Conservation (phyloP, 1,284 basidiomycete species). For the Microbotryum saponariae region DNA sequence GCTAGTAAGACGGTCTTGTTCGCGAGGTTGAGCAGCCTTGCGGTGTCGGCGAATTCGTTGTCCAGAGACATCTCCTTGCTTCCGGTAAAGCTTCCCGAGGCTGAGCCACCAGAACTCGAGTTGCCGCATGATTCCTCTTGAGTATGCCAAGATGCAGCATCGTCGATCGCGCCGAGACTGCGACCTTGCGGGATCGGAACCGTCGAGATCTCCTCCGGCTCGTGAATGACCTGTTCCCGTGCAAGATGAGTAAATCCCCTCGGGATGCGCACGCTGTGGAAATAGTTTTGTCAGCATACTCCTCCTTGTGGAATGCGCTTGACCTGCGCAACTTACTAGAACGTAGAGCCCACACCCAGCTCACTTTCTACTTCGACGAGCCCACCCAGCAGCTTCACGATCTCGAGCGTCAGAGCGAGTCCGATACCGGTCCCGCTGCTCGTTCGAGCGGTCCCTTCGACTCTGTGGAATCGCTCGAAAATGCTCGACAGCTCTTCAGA, state of each 20-base stretch:
- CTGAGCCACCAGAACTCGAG: neutral
- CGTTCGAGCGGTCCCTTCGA: constrained; percentile 38
- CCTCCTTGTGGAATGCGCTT: no score
- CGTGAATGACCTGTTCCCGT: constrained; percentile 22
- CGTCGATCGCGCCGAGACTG: constrained; percentile 26
- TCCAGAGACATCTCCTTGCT: neutral
- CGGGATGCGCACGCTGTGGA: constrained; percentile 18
- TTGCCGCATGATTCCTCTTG: neutral
- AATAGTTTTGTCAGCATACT: neutral
- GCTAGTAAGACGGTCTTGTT: constrained; percentile 23
- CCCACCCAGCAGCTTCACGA: constrained; percentile 45
- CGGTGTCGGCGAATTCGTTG: constrained; percentile 12
- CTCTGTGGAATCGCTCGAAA: constrained; percentile 43
- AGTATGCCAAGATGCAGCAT: constrained; percentile 20
- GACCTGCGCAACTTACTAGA: constrained; percentile 8
- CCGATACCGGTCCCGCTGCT: constrained; percentile 45
- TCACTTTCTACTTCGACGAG: constrained; percentile 40
- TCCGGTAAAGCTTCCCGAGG: constrained; percentile 8
- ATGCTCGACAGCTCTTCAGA: constrained; percentile 34
- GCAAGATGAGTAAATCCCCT: constrained; percentile 34
- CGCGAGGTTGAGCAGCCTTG: constrained; percentile 16
- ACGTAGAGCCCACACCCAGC: constrained; percentile 27
- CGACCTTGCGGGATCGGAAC: constrained; percentile 10
- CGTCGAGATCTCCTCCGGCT: constrained; percentile 8
- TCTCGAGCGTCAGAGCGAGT: constrained; percentile 38